These are phyloP conservation scores for Ascodesmis nigricans DNA, from an alignment of 495 filamentous ascomycete species.

Conservation along the genomic window DNA sequence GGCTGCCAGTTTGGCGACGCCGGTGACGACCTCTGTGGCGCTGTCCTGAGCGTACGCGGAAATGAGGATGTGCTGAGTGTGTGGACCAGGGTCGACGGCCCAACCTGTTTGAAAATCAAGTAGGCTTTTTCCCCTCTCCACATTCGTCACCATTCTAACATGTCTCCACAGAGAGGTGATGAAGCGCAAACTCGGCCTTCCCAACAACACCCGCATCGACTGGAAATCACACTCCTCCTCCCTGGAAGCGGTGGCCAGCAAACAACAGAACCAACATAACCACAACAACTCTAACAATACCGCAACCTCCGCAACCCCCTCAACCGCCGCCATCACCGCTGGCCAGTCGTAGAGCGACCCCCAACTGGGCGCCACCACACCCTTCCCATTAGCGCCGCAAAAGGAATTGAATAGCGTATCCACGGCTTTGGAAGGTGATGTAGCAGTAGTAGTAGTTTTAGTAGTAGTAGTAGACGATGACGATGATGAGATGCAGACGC, in stretches of 20 bases:
- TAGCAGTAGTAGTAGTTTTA: too few relatives aligned
- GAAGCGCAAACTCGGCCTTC: constrained; percentile 67
- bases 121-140: constrained; percentile 26
- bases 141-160: not conserved
- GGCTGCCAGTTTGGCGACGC: constrained; percentile 92
- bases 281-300: not conserved
- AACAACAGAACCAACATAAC: constrained; percentile 7
- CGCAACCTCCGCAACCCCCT: too few relatives aligned
- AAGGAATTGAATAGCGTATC: too few relatives aligned
- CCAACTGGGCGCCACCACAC: too few relatives aligned
- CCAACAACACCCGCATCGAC: constrained; percentile 67
- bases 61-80: constrained; percentile 95
- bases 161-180: constrained; percentile 52
- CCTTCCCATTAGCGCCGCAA: too few relatives aligned
- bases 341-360: too few relatives aligned
- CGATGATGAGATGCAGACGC: too few relatives aligned
- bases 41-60: constrained; percentile 78
- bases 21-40: constrained; percentile 82
- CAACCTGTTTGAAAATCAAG: constrained; percentile 91
- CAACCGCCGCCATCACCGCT: too few relatives aligned
- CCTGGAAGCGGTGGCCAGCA: constrained; percentile 20
- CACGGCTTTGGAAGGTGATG: too few relatives aligned
- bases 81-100: constrained; percentile 82
- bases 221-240: constrained; percentile 73
- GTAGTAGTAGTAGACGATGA: too few relatives aligned